These are phyloP conservation scores for Trametes meyenii DNA, from an alignment of 768 basidiomycete genomes.

Conservation along the genomic window DNA sequence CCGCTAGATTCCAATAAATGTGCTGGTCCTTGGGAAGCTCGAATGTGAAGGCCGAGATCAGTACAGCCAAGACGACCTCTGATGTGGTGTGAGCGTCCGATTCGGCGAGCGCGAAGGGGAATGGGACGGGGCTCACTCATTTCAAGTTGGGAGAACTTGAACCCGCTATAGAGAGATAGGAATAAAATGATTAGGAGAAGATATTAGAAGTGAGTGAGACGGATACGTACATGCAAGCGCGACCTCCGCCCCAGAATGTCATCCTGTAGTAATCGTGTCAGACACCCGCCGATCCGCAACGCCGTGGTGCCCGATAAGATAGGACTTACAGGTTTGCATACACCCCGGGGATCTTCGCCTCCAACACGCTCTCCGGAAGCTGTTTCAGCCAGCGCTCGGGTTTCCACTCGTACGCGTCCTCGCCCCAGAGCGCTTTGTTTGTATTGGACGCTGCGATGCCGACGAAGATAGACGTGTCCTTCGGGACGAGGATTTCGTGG, in stretches of 20 bases:
- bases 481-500: constrained; percentile 22
- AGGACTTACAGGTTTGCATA: constrained; percentile 26
- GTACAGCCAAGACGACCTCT: constrained; percentile 35
- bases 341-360: constrained; percentile 23
- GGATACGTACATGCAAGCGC: constrained; percentile 47
- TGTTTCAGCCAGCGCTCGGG: constrained; percentile 30
- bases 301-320: too few relatives aligned
- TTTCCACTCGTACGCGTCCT: constrained; percentile 31
- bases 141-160: constrained; percentile 28
- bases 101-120: neutral
- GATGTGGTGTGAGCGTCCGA: neutral
- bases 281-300: neutral
- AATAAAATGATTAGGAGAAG: too few relatives aligned
- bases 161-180: constrained; percentile 25
- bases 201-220: neutral
- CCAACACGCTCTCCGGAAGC: constrained; percentile 14
- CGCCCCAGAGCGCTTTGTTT: constrained; percentile 30
- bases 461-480: constrained; percentile 24
- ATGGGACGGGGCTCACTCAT: constrained; percentile 22
- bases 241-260: constrained; percentile 47
- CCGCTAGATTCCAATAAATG: constrained; percentile 16
- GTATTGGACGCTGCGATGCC: constrained; percentile 29
- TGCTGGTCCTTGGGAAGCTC: constrained; percentile 23
- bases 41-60: constrained; percentile 35
- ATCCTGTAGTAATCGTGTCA: constrained; percentile 33